phyloP scores from a whole-genome alignment of 2,329 filamentous ascomycete species.

The Alternaria angustiovoidea region DNA sequence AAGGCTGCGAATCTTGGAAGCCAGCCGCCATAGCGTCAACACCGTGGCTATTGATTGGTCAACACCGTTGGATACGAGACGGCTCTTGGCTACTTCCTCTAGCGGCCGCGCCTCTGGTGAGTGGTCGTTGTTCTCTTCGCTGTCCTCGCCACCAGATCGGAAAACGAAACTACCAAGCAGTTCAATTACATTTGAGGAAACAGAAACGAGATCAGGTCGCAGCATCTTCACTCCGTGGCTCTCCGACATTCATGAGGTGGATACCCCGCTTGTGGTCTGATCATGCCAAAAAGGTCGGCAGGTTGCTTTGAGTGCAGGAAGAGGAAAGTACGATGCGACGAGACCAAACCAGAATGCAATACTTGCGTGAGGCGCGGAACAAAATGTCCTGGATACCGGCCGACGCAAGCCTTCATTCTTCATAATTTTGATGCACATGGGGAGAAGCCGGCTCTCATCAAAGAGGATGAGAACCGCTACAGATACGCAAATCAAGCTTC shows the following conservation, averaged over 20 bases:
- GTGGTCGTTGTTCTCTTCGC: conserved; percentile 6
- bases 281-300: conserved; percentile 48
- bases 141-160: conserved; percentile 2
- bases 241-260: conserved; percentile 9
- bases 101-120: conserved; percentile 11
- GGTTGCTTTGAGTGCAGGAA: conserved; percentile 50
- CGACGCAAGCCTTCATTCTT: conserved; percentile 46
- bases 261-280: conserved; percentile 17
- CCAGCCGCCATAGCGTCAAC: conserved; percentile 4
- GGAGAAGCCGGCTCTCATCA: conserved; percentile 43
- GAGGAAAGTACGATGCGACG: conserved; percentile 50
- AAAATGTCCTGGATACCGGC: conserved; percentile 49
- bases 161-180: conserved; percentile 7
- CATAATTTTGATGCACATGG: conserved; percentile 43
- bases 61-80: conserved; percentile 16
- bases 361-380: conserved; percentile 45
- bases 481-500: conserved; percentile 38
- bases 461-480: conserved; percentile 47
- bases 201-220: not conserved
- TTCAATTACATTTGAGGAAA: not conserved
- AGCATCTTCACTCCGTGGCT: not conserved
- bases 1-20: conserved; percentile 13
- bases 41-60: conserved; percentile 11
- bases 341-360: conserved; percentile 47
- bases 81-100: conserved; percentile 18